Evolutionary conservation across 306 rosid genomes (phyloP).

Genomic region (Heteromeles arbutifolia): DNA sequence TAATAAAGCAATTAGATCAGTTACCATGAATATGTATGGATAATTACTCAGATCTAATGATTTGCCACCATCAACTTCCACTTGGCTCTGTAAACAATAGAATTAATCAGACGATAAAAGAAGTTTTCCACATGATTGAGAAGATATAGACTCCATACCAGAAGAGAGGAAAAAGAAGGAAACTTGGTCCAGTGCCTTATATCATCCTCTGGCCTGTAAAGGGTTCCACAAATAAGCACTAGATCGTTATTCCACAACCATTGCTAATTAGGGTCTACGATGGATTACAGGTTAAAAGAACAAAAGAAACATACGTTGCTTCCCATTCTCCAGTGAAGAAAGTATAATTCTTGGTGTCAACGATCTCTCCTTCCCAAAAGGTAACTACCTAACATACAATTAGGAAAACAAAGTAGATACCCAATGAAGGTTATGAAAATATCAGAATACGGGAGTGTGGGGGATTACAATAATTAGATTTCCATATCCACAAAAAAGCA

Average conservation of each 20-base stretch:
- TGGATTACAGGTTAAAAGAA: neutral
- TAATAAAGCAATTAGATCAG: constrained; percentile 8
- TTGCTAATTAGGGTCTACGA: constrained; percentile 8
- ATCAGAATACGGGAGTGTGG: neutral
- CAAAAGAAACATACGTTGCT: constrained; percentile 59
- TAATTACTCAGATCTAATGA: constrained; percentile 72
- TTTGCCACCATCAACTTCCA: constrained; percentile 89
- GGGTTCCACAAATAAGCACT: neutral
- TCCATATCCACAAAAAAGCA: neutral
- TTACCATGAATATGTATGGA: constrained; percentile 81
- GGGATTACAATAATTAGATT: neutral
- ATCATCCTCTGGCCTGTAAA: constrained; percentile 75
- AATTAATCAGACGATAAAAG: constrained; percentile 1
- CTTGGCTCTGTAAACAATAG: constrained; percentile 43
- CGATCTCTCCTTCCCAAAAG: constrained; percentile 99
- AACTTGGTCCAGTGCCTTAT: constrained; percentile 88
- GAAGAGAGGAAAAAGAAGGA: constrained; percentile 62
- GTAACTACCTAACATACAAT: constrained; percentile 67
- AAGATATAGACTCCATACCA: constrained; percentile 30
- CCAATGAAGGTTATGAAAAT: neutral
- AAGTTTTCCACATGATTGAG: neutral
- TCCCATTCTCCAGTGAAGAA: constrained; percentile 99
- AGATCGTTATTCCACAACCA: neutral
- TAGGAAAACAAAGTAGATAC: neutral
- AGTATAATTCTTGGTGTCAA: constrained; percentile 84